phyloP scores from a whole-genome alignment of 2,329 filamentous ascomycete species.

The Ustilaginoidea virens region DNA sequence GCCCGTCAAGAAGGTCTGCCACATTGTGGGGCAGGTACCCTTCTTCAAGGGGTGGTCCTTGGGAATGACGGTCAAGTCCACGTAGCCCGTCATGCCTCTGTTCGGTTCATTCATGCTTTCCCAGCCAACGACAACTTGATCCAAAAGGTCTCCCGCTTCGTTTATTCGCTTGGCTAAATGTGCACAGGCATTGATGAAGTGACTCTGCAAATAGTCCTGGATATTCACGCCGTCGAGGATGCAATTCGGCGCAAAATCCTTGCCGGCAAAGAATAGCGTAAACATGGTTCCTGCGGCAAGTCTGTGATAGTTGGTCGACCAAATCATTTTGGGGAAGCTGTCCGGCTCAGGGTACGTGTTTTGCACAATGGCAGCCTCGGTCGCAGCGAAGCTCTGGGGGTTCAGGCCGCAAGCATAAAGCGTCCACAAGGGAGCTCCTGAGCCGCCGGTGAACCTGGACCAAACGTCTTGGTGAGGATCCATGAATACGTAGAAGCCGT shows the following conservation, averaged over 20 bases:
- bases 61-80: conserved; percentile 69
- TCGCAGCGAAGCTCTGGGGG: conserved; percentile 68
- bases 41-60: conserved; percentile 83
- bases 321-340: conserved; percentile 95
- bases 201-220: conserved; percentile 81
- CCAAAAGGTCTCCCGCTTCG: conserved; percentile 76
- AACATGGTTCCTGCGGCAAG: conserved; percentile 83
- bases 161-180: conserved; percentile 75
- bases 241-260: conserved; percentile 87
- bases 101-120: conserved; percentile 95
- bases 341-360: conserved; percentile 81
- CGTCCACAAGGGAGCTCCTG: conserved; percentile 95
- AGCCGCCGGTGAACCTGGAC: conserved; percentile 88
- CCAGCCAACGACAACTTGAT: conserved; percentile 84
- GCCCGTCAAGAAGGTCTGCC: conserved; percentile 86
- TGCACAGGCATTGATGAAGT: conserved; percentile 66
- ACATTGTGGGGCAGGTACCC: conserved; percentile 82
- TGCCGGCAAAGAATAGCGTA: conserved; percentile 83
- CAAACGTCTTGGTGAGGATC: conserved; percentile 98
- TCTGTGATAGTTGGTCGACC: conserved; percentile 92
- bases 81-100: conserved; percentile 68
- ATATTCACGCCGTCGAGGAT: conserved; percentile 92
- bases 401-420: conserved; percentile 87
- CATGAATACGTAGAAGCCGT: conserved; percentile 96
- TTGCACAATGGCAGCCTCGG: conserved; percentile 85